Conservation (phyloP, 169 alveolate species). For the Babesia sp. region DNA sequence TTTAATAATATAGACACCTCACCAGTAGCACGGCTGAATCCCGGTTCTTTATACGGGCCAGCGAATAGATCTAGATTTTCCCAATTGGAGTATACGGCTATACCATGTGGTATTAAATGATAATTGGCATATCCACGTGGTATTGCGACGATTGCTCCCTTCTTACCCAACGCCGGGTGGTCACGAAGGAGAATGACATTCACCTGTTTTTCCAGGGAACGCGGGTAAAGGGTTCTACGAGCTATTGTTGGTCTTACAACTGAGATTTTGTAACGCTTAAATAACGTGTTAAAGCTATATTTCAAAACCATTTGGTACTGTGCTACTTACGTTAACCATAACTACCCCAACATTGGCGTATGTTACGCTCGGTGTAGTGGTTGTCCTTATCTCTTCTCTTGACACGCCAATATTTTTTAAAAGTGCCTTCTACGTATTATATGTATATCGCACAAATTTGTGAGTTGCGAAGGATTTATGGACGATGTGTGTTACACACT, state of each 20-base stretch:
- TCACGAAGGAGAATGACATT: constrained; percentile 45
- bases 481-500: constrained; percentile 9
- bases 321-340: background rate
- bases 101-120: constrained; percentile 46
- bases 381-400: background rate
- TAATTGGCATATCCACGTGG: constrained; percentile 60
- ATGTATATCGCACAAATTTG: background rate
- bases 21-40: background rate
- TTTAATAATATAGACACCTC: background rate
- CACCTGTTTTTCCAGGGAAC: constrained; percentile 33
- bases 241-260: constrained; percentile 23
- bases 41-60: background rate
- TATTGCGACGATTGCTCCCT: constrained; percentile 28
- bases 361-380: background rate
- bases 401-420: background rate
- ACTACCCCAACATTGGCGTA: constrained; percentile 1
- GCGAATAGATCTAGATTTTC: constrained; percentile 47
- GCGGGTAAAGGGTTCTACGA: constrained; percentile 40
- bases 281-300: background rate
- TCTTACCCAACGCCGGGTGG: constrained; percentile 28
- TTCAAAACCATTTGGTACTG: background rate
- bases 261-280: constrained; percentile 42
- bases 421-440: background rate
- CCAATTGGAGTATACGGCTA: constrained; percentile 56
- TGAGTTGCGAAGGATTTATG: background rate